Evolutionary conservation across 1,284 basidiomycete genomes (phyloP), one percentile per base, ranked within the genome.

Genomic region (Rhodotorula sp.): DNA sequence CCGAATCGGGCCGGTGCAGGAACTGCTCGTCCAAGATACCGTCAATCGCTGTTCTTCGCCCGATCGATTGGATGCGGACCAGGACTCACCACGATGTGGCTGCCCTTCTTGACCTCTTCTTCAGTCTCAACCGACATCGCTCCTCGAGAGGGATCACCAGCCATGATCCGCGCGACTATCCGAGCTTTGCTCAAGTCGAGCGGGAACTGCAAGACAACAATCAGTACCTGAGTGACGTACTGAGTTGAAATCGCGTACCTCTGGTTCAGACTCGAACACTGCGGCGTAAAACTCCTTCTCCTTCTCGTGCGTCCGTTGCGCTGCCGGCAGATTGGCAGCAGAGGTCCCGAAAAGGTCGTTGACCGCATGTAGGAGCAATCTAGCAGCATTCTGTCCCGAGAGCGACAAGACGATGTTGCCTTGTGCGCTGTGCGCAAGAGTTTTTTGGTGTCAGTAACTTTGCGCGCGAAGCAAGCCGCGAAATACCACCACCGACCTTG

Each of bases 281-380:
- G 72, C 74, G 3, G 70, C 74, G 34, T 62, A 76, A n/a, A 76
- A 76, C 47, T 74, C 72, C 52, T 74, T 74, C 26, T 76, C 72
- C 59, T 76, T 76, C 34, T 74, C 67, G 26, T 70, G 38, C 16
- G 28, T 28, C 3, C 69, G 60, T 28, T 61, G 54, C 14, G 48
- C 31, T 0, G 56, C 54, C 2, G 49, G 50, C 1, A 64, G 26
- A 23, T 58, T 65, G 3, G 31, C 28, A 2, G 58, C 47, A 3
- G 64, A 56, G 2, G 67, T 59, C 6, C 62, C 67, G 26, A 66
- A 69, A 45, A 64, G 26, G 48, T 57, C 21, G 60, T 73, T 68
- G 3, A 76, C 74, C 14, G 60, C 63, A 26, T 67, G 52, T 15
- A 76, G 64, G 0, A 76, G 62, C 5, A 70, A 64, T 3, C 67